phyloP scores from a whole-genome alignment of 768 basidiomycete species.

The Botryobasidium botryosum region DNA sequence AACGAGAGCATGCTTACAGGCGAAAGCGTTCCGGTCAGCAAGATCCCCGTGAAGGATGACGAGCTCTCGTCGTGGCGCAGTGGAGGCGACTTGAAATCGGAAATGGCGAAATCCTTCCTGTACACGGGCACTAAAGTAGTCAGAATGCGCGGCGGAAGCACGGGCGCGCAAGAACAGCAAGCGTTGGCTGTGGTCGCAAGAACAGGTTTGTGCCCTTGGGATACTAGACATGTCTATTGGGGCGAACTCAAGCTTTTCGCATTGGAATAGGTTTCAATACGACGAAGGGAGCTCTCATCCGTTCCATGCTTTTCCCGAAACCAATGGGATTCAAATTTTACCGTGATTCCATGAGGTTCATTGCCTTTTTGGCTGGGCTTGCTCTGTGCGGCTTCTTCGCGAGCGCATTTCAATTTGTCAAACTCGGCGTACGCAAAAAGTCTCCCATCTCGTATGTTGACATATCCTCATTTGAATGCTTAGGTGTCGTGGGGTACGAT shows the following conservation, averaged over 20 bases:
- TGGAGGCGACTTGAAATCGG: constrained; percentile 36
- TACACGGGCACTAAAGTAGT: constrained; percentile 87
- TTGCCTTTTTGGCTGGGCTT: constrained; percentile 78
- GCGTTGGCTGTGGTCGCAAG: constrained; percentile 72
- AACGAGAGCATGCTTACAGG: constrained; percentile 99
- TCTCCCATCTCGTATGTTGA: too few species aligned
- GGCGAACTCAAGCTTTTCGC: constrained; percentile 14
- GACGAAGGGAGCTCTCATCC: constrained; percentile 86
- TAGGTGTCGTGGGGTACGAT: too few species aligned
- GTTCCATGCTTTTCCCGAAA: constrained; percentile 97
- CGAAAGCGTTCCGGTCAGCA: constrained; percentile 94
- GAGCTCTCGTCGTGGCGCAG: constrained; percentile 56
- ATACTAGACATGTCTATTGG: neutral
- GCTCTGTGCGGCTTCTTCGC: constrained; percentile 82
- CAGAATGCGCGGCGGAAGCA: constrained; percentile 45
- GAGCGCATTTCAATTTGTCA: constrained; percentile 81
- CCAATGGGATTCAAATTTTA: constrained; percentile 99
- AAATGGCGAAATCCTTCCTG: constrained; percentile 66
- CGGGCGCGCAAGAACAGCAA: constrained; percentile 34
- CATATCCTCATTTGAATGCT: constrained; percentile 4
- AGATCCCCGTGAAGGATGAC: constrained; percentile 66
- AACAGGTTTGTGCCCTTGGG: constrained; percentile 38
- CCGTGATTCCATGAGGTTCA: constrained; percentile 79
- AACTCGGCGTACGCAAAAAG: constrained; percentile 64
- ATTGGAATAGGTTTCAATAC: constrained; percentile 85